phyloP scores from a whole-genome alignment of 371 early-diverging fungal genomes.

The Syncephalis plumigaleata region DNA sequence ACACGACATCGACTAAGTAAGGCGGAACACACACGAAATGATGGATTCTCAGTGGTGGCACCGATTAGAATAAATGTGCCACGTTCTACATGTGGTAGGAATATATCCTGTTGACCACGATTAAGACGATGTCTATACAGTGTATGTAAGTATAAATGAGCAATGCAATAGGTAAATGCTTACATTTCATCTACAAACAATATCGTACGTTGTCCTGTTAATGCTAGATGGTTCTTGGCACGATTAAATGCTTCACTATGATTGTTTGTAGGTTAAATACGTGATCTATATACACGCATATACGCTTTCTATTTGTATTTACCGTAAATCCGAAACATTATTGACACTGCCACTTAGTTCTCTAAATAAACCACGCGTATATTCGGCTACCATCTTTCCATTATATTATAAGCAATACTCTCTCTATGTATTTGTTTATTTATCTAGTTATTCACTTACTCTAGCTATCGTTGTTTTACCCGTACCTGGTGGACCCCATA shows the following conservation, averaged over 20 bases:
- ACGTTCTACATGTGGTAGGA: conserved; percentile 61
- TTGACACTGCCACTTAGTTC: conserved; percentile 59
- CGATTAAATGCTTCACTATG: conserved; percentile 50
- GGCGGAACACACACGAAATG: conserved; percentile 68
- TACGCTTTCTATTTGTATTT: too few species aligned
- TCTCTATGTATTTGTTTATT: too few species aligned
- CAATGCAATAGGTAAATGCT: too few species aligned
- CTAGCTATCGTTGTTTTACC: conserved; percentile 75
- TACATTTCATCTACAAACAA: conserved; percentile 73
- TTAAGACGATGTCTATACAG: conserved; percentile 52
- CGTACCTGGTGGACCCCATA: conserved; percentile 67
- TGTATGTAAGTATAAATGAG: not conserved
- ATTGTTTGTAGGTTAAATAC: too few species aligned
- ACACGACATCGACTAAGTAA: conserved; percentile 65
- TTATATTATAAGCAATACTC: too few species aligned
- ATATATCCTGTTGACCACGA: conserved; percentile 75
- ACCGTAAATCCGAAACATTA: conserved; percentile 43
- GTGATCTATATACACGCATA: too few species aligned
- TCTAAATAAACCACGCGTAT: conserved; percentile 37
- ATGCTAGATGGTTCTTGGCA: conserved; percentile 28
- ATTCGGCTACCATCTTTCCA: conserved; percentile 36
- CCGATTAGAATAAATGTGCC: conserved; percentile 64
- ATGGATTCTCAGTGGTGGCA: conserved; percentile 84
- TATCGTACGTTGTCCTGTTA: conserved; percentile 46
- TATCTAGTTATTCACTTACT: conserved; percentile 7